Base-by-base conservation (phyloP, 2,329 filamentous ascomycete genomes). In the Metarhizium album region DNA sequence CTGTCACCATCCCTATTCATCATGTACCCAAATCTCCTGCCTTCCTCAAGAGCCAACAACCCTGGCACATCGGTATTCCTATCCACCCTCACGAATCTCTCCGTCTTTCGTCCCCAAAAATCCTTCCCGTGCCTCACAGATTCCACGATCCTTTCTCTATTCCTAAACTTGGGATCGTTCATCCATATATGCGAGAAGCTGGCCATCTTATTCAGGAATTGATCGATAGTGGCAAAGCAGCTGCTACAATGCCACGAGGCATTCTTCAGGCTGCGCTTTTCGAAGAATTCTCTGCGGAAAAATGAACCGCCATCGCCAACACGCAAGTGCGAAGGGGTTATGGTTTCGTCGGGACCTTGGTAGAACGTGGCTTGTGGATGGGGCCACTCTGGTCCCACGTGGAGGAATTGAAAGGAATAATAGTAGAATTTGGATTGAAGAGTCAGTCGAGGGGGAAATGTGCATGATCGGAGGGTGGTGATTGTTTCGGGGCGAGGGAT, bases 161-260 rank as follows among this genome's bases (percentile, higher is more conserved):
- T 67, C 46, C 71, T 69, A 54, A 72, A 80, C 52, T 66, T 59
- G 9, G 71, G 67, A 18, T 67, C 67, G 55, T 82, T 80, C 67
- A 74, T 73, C 62, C 67, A 72, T 8, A 62, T 63, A 58, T 82
- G 79, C 18, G 75, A 79, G 61, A 80, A 81, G 51, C 72, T 74
- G 9, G 69, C 66, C 67, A 82, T 72, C 62, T 82, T 82, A 55
- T 70, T 72, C 45, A 76, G 64, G 56, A 82, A 68, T 60, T 80
- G 74, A 3, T 68, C 68, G 16, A 83, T 63, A 0, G 76, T 82
- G 18, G 70, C 65, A 60, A 82, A 82, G 65, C 80, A 83, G 50
- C 70, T 76, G 47, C 75, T 80, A 67, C 80, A 84, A 62, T 83
- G 79, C 80, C 80, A 84, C 0, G 67, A 74, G 0, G 77, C 75